Percentiles rank a stretch among this genome's conserved stretches.
These are phyloP conservation scores for Bryum argenteum DNA, from an alignment of 225 moss, liverwort and hornwort species.

Conservation along the genomic window DNA sequence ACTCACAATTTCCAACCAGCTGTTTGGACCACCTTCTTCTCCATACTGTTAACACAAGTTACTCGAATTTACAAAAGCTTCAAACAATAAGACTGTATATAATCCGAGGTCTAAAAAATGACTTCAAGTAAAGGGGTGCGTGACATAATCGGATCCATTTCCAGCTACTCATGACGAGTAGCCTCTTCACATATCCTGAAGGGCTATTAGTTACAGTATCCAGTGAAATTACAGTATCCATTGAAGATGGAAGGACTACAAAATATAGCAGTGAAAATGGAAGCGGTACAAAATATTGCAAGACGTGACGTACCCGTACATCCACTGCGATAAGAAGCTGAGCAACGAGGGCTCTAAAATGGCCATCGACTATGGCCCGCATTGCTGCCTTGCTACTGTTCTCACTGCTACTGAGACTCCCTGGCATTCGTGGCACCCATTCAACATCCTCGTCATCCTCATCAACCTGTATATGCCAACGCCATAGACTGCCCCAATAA, in stretches of 20 bases:
- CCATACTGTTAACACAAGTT: slow-evolving; percentile 53
- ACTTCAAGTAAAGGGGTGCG: background rate
- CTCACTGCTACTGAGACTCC: slow-evolving; percentile 76
- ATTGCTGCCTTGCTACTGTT: slow-evolving; percentile 79
- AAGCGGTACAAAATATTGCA: background rate
- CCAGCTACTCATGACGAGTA: background rate
- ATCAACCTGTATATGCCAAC: slow-evolving; percentile 46
- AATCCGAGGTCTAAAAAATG: background rate
- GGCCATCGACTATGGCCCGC: slow-evolving; percentile 75
- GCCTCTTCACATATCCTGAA: background rate
- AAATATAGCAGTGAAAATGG: background rate
- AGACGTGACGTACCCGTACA: slow-evolving; percentile 43
- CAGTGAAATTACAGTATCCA: slow-evolving; percentile 1
- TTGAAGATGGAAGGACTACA: slow-evolving; percentile 14
- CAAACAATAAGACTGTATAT: slow-evolving; percentile 10
- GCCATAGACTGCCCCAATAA: slow-evolving; percentile 7
- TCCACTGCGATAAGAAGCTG: slow-evolving; percentile 73
- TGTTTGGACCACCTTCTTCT: slow-evolving; percentile 67
- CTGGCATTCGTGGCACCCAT: slow-evolving; percentile 71
- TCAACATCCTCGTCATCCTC: slow-evolving; percentile 71
- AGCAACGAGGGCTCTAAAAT: slow-evolving; percentile 81
- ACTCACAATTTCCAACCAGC: slow-evolving; percentile 92
- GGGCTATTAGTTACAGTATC: slow-evolving; percentile 1
- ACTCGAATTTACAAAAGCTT: slow-evolving; percentile 14
- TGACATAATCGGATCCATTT: background rate